Conservation (phyloP, 495 filamentous ascomycete species). For the Penicillium dipodomyicola region DNA sequence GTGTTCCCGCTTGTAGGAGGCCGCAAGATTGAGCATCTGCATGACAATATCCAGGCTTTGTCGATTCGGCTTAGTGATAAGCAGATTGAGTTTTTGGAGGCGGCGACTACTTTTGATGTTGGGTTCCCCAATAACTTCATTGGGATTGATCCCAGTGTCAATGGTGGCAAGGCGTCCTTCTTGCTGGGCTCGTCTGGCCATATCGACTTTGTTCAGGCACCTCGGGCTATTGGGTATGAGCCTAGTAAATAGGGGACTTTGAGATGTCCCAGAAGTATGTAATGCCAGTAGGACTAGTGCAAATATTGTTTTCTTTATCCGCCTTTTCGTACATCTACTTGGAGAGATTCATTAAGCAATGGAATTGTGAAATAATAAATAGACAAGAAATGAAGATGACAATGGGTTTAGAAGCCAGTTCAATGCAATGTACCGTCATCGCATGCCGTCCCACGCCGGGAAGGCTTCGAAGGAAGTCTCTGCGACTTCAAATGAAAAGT, state of each 20-base stretch:
- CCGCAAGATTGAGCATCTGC: constrained; percentile 61
- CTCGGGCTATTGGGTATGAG: constrained; percentile 33
- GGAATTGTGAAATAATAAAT: not conserved
- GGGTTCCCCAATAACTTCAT: constrained; percentile 55
- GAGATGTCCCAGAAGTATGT: not conserved
- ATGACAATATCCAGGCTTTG: constrained; percentile 61
- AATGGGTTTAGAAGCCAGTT: constrained; percentile 12
- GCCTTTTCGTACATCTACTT: not conserved
- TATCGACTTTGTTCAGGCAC: constrained; percentile 42
- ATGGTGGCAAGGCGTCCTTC: constrained; percentile 43
- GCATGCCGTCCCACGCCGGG: constrained; percentile 21
- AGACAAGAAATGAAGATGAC: constrained; percentile 3
- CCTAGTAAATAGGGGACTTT: constrained; percentile 1
- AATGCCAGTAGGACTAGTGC: not conserved
- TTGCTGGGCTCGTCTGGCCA: constrained; percentile 39
- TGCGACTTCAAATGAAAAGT: constrained; percentile 21
- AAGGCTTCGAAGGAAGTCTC: constrained; percentile 11
- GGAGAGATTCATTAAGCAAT: not conserved
- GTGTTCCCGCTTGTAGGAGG: constrained; percentile 76
- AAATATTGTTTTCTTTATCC: not conserved
- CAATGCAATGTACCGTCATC: constrained; percentile 21
- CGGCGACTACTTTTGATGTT: constrained; percentile 44
- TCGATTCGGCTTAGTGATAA: constrained; percentile 50
- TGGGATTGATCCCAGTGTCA: constrained; percentile 31
- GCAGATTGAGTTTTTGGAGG: constrained; percentile 58